Conservation (phyloP, 129 eudicot genomes). For the Deinandra increscens region DNA sequence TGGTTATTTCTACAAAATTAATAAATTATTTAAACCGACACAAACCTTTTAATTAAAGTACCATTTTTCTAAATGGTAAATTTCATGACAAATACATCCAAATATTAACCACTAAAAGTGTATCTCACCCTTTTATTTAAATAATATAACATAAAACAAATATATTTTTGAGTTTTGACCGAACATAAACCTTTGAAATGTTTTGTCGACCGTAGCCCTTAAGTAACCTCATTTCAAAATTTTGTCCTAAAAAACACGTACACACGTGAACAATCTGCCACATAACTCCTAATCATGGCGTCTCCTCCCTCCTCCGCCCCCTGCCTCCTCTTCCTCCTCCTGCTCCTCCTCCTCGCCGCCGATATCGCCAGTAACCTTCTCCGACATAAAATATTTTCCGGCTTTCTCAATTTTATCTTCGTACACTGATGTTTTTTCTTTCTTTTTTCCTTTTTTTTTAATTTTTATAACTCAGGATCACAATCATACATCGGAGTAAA, state of each 20-base stretch:
- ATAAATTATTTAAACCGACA: too few relatives aligned
- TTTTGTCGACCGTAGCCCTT: slow-evolving; percentile 37
- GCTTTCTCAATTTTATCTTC: neutral
- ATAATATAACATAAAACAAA: neutral
- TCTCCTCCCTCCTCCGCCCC: slow-evolving; percentile 18
- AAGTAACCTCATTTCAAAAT: slow-evolving; percentile 29
- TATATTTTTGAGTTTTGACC: neutral
- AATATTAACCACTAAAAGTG: too few relatives aligned
- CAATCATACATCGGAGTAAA: slow-evolving; percentile 67
- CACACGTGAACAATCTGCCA: slow-evolving; percentile 30
- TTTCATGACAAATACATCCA: too few relatives aligned
- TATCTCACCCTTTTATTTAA: neutral
- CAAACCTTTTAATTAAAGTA: too few relatives aligned
- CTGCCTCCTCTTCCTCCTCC: slow-evolving; percentile 24
- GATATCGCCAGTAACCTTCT: slow-evolving; percentile 38
- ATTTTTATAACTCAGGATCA: slow-evolving; percentile 36
- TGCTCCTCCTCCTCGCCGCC: slow-evolving; percentile 25
- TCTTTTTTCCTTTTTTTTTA: neutral
- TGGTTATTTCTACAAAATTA: too few relatives aligned
- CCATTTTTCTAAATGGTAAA: too few relatives aligned
- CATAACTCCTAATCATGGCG: slow-evolving; percentile 32
- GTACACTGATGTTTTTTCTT: neutral
- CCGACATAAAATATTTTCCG: neutral
- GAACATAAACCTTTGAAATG: neutral
- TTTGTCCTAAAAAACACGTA: slow-evolving; percentile 29